These are phyloP conservation scores for Oryza glaberrima DNA, from an alignment of 176 grass and related monocot genomes.

Conservation along the genomic window DNA sequence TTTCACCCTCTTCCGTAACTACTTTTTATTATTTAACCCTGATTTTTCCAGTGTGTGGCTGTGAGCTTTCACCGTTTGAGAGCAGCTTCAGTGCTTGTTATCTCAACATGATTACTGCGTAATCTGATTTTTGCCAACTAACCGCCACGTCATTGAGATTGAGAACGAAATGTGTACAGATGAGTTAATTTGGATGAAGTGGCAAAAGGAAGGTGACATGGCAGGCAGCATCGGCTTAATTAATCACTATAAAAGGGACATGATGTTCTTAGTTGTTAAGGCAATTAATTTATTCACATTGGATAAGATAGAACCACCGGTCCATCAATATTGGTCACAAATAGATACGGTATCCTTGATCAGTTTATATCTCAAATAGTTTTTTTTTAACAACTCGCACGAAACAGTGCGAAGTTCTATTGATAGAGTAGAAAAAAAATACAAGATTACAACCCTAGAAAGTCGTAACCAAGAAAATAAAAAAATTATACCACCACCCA, in stretches of 20 bases:
- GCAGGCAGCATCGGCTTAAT: not conserved
- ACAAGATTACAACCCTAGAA: too few relatives aligned
- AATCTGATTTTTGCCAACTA: not conserved
- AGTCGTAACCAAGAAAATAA: too few relatives aligned
- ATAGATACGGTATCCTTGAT: not conserved
- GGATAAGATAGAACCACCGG: too few relatives aligned
- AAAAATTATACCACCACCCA: too few relatives aligned
- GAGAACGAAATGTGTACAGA: not conserved
- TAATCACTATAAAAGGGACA: not conserved
- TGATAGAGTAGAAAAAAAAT: too few relatives aligned
- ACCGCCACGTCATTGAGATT: not conserved
- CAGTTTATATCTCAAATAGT: not conserved
- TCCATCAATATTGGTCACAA: too few relatives aligned
- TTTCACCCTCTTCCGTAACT: too few relatives aligned
- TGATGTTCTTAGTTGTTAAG: not conserved
- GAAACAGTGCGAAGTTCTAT: too few relatives aligned
- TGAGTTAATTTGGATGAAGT: not conserved
- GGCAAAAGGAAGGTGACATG: not conserved
- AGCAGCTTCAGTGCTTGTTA: not conserved
- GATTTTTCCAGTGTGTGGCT: too few relatives aligned
- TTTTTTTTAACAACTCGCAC: too few relatives aligned
- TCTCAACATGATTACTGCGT: not conserved
- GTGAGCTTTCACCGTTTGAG: not conserved
- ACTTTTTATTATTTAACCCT: too few relatives aligned
- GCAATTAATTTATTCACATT: too few relatives aligned